phyloP scores from a whole-genome alignment of 1,284 basidiomycete genomes.

The Laetiporus sulphureus region DNA sequence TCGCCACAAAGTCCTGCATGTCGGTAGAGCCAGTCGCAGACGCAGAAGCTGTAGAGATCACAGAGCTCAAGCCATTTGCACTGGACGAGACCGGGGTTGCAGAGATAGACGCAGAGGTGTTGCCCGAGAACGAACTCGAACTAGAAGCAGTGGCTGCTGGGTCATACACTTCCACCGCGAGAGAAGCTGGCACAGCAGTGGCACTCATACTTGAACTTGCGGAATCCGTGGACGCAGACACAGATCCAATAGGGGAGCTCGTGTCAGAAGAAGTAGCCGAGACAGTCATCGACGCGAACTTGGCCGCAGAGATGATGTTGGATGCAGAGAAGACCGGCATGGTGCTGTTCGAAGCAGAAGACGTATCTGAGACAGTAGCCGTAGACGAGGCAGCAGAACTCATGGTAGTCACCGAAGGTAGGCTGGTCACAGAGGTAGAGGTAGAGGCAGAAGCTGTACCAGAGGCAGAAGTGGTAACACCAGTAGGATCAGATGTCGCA shows the following conservation, averaged over 20 bases:
- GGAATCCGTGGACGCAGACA: background rate
- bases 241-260: background rate
- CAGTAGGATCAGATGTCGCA: slow-evolving; percentile 7
- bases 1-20: background rate
- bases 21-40: background rate
- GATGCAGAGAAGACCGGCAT: background rate
- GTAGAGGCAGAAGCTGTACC: background rate
- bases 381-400: slow-evolving; percentile 6
- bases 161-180: slow-evolving; percentile 4
- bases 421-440: slow-evolving; percentile 4
- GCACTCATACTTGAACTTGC: background rate
- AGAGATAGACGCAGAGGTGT: background rate
- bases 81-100: slow-evolving; percentile 3
- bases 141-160: background rate
- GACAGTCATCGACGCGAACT: background rate
- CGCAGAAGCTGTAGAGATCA: slow-evolving; percentile 1
- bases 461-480: background rate
- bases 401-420: slow-evolving; percentile 14
- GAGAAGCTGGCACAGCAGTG: background rate
- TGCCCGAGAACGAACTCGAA: background rate
- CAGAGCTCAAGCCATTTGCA: background rate
- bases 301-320: background rate
- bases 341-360: slow-evolving; percentile 3
- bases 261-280: background rate
- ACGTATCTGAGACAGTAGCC: background rate